Percentiles rank a stretch among this genome's conserved stretches.
phyloP scores from a whole-genome alignment of 2,329 filamentous ascomycete species.

The Alternaria alternata region DNA sequence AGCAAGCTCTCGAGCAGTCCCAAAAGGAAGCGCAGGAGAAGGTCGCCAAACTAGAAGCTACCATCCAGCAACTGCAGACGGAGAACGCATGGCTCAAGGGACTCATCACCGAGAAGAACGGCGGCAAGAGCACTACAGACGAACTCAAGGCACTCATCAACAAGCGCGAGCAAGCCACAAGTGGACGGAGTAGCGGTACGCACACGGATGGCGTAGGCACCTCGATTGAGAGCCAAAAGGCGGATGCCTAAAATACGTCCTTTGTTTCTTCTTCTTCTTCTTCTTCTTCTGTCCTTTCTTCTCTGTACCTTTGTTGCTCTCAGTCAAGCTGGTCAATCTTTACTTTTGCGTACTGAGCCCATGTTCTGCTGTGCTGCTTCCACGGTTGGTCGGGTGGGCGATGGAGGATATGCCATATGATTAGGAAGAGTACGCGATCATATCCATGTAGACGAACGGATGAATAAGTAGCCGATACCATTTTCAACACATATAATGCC shows the following conservation, averaged over 20 bases:
- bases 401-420: background rate
- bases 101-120: constrained; percentile 60
- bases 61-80: constrained; percentile 60
- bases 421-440: background rate
- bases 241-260: constrained; percentile 38
- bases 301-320: background rate
- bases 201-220: constrained; percentile 52
- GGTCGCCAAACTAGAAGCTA: constrained; percentile 55
- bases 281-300: constrained; percentile 2
- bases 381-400: background rate
- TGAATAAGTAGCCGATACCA: constrained; percentile 10
- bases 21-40: constrained; percentile 61
- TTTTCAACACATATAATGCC: constrained; percentile 7
- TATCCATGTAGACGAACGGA: constrained; percentile 6
- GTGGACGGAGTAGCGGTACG: constrained; percentile 46
- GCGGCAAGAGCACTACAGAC: constrained; percentile 43
- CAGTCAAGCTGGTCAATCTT: background rate
- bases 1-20: constrained; percentile 61
- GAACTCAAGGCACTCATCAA: constrained; percentile 46
- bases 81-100: constrained; percentile 63
- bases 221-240: constrained; percentile 39
- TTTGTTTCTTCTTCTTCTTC: constrained; percentile 6
- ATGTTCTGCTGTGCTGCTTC: constrained; percentile 2
- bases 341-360: constrained; percentile 5
- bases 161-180: constrained; percentile 44